These are phyloP conservation scores for Phytopythium vexans DNA, from an alignment of 352 stramenopile species.

Conservation along the genomic window DNA sequence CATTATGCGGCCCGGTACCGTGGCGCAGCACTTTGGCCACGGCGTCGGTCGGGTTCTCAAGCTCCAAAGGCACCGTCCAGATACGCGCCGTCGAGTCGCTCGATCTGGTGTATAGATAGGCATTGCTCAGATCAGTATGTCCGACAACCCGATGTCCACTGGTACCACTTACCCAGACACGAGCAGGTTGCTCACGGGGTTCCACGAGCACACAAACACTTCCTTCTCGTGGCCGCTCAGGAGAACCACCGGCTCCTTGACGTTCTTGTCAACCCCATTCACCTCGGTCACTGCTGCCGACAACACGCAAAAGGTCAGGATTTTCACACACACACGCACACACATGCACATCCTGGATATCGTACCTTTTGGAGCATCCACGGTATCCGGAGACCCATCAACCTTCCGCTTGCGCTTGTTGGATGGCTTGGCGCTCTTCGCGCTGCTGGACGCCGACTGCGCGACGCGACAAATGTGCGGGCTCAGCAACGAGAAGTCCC, in stretches of 20 bases:
- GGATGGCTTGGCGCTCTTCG: slow-evolving; percentile 50
- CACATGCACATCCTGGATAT: background rate
- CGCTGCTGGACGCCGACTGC: slow-evolving; percentile 70
- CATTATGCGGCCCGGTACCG: slow-evolving; percentile 91
- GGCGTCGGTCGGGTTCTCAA: slow-evolving; percentile 35
- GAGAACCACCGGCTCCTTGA: slow-evolving; percentile 61
- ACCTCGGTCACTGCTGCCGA: slow-evolving; percentile 28
- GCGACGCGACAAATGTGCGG: slow-evolving; percentile 88
- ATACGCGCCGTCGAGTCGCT: slow-evolving; percentile 94
- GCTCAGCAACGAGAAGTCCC: slow-evolving; percentile 91
- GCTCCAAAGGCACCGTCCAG: slow-evolving; percentile 88
- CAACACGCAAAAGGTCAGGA: slow-evolving; percentile 2
- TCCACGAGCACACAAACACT: slow-evolving; percentile 98
- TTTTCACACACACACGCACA: background rate
- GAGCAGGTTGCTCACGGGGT: slow-evolving; percentile 93
- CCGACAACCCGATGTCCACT: background rate
- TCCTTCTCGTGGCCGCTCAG: slow-evolving; percentile 85
- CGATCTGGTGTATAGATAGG: slow-evolving; percentile 33
- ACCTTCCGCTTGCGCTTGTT: slow-evolving; percentile 87
- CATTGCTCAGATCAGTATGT: background rate
- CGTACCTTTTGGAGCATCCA: slow-evolving; percentile 66
- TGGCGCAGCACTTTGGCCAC: slow-evolving; percentile 66
- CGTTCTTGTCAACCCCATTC: slow-evolving; percentile 64
- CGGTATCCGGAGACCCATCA: slow-evolving; percentile 58
- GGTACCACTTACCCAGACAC: slow-evolving; percentile 76